Conservation (phyloP, 345 rosid genomes). For the Gossypium sturtianum region DNA sequence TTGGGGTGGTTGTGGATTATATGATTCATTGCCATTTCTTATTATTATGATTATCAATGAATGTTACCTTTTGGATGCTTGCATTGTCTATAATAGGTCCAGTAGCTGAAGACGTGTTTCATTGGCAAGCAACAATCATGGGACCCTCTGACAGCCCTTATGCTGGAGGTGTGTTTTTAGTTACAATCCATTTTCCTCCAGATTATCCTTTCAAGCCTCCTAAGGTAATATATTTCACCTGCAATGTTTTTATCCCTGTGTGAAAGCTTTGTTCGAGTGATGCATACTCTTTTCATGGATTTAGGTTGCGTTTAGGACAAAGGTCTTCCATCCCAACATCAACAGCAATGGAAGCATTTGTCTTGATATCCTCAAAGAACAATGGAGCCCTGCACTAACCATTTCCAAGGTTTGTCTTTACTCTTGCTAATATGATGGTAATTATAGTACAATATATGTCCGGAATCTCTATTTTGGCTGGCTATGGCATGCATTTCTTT, state of each 20-base stretch:
- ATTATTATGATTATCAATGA: not conserved
- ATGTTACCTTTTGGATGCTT: not conserved
- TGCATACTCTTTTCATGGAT: not conserved
- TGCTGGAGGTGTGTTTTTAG: constrained; percentile 34
- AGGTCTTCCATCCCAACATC: constrained; percentile 19
- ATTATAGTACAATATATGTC: not conserved
- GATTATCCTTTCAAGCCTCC: constrained; percentile 43
- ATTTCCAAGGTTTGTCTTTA: constrained; percentile 12
- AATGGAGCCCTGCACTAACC: constrained; percentile 19
- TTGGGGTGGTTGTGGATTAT: not conserved
- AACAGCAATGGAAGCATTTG: constrained; percentile 19
- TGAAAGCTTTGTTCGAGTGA: not conserved
- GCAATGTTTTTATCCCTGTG: not conserved
- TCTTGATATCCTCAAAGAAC: constrained; percentile 17
- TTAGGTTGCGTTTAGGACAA: constrained; percentile 16
- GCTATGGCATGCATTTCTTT: not conserved
- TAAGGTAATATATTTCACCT: constrained; percentile 18
- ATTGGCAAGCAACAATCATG: constrained; percentile 37
- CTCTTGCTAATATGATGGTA: not conserved
- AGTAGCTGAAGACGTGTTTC: constrained; percentile 34
- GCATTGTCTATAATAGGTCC: constrained; percentile 15
- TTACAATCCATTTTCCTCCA: constrained; percentile 32
- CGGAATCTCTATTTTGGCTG: not conserved
- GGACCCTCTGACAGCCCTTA: constrained; percentile 43
- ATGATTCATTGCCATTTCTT: not conserved